Evolutionary conservation across 805 yeast species (phyloP).

Genomic region (Schwanniomyces yamadae): DNA sequence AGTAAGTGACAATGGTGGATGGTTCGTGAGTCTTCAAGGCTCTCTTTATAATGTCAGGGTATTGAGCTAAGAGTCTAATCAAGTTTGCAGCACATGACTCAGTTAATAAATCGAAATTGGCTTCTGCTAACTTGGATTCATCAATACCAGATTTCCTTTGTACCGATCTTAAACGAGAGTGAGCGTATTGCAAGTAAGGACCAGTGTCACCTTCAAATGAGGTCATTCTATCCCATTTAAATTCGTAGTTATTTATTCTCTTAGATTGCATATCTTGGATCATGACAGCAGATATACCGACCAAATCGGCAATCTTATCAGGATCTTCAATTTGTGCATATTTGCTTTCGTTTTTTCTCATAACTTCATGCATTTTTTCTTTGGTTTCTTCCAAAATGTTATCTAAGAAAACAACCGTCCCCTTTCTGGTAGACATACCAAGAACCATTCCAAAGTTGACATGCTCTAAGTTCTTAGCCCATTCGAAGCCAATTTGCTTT

Average conservation of each 20-base stretch:
- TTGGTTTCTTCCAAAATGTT: slow-evolving; percentile 90
- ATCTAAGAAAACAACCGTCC: slow-evolving; percentile 97
- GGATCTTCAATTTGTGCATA: slow-evolving; percentile 93
- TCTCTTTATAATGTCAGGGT: slow-evolving; percentile 84
- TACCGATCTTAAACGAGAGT: slow-evolving; percentile 92
- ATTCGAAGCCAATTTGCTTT: slow-evolving; percentile 83
- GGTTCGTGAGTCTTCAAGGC: slow-evolving; percentile 89
- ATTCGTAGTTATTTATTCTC: slow-evolving; percentile 92
- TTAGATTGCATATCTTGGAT: slow-evolving; percentile 98
- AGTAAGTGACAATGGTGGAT: slow-evolving; percentile 87
- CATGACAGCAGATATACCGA: slow-evolving; percentile 97
- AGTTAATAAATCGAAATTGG: slow-evolving; percentile 59
- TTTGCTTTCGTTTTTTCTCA: slow-evolving; percentile 87
- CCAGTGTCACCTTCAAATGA: slow-evolving; percentile 99
- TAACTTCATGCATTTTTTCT: slow-evolving; percentile 92
- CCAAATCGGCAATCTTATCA: slow-evolving; percentile 88
- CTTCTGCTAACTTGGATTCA: slow-evolving; percentile 42
- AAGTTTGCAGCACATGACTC: slow-evolving; percentile 72
- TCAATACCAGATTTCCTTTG: slow-evolving; percentile 71
- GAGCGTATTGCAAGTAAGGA: slow-evolving; percentile 97
- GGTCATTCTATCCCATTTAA: slow-evolving; percentile 97
- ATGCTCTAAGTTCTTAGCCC: slow-evolving; percentile 81
- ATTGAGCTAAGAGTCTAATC: slow-evolving; percentile 78
- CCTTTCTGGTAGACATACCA: slow-evolving; percentile 98
- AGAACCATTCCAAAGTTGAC: slow-evolving; percentile 96